phyloP scores from a whole-genome alignment of 176 grass and related monocot genomes.

The Aegilops longissima region DNA sequence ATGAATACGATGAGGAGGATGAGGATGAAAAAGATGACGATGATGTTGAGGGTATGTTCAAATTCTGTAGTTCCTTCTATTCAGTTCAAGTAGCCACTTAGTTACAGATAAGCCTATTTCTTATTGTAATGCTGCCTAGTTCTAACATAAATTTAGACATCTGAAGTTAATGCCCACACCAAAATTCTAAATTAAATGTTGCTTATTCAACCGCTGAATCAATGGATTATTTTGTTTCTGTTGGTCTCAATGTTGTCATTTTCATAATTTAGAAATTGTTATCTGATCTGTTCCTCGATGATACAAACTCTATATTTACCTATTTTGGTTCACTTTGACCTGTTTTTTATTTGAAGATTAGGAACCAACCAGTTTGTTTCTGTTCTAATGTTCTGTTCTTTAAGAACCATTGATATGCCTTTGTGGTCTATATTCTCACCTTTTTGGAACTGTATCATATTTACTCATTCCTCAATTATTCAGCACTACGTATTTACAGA shows the following conservation, averaged over 20 bases:
- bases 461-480: neutral
- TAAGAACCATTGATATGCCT: no score
- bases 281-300: no score
- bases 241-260: no score
- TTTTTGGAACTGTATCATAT: neutral
- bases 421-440: no score
- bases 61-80: neutral
- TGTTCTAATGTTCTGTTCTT: no score
- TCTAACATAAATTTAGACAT: neutral
- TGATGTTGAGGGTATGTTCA: conserved; percentile 27
- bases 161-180: neutral
- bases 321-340: no score
- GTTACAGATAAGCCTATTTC: neutral
- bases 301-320: no score
- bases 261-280: no score
- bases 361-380: no score
- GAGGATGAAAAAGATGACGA: conserved; percentile 30
- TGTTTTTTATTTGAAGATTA: no score
- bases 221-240: neutral
- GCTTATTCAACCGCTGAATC: neutral
- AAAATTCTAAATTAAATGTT: neutral
- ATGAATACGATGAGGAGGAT: neutral
- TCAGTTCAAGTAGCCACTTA: neutral
- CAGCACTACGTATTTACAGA: neutral
- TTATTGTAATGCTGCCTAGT: neutral